Evolutionary conservation across 2,329 filamentous ascomycete genomes (phyloP).

Genomic region (Aspergillus sp.): DNA sequence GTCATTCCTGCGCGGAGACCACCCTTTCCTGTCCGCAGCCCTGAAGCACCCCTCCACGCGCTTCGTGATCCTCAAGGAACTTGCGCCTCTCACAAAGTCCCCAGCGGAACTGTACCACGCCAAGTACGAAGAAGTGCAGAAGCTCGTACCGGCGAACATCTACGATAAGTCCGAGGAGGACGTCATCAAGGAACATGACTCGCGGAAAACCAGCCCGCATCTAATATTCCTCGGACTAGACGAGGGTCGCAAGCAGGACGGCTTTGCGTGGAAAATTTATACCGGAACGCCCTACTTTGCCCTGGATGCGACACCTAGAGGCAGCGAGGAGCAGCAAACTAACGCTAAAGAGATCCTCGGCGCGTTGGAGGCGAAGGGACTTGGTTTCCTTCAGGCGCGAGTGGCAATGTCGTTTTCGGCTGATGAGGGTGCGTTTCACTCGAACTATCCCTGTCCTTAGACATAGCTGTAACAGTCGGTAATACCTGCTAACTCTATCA

Average conservation of each 20-base stretch:
- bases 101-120: constrained; percentile 66
- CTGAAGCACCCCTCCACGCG: constrained; percentile 47
- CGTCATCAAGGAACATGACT: constrained; percentile 71
- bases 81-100: constrained; percentile 69
- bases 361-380: constrained; percentile 59
- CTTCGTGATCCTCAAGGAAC: constrained; percentile 77
- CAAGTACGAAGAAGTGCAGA: constrained; percentile 65
- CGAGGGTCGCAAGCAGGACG: constrained; percentile 54
- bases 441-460: too few relatives aligned
- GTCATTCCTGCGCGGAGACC: constrained; percentile 50
- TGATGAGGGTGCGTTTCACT: constrained; percentile 54
- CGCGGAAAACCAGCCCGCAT: constrained; percentile 63
- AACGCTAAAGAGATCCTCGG: constrained; percentile 60
- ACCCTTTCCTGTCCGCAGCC: constrained; percentile 49
- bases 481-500: not conserved
- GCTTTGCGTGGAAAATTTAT: constrained; percentile 58
- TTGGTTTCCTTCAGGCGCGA: constrained; percentile 67
- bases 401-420: constrained; percentile 61
- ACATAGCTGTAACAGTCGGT: too few relatives aligned
- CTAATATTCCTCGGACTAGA: constrained; percentile 85
- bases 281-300: constrained; percentile 83
- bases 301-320: constrained; percentile 78
- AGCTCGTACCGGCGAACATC: constrained; percentile 69
- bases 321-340: constrained; percentile 57
- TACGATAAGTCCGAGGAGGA: constrained; percentile 73